Conservation (phyloP, 2,329 filamentous ascomycete genomes). For the Eutypella sp. region DNA sequence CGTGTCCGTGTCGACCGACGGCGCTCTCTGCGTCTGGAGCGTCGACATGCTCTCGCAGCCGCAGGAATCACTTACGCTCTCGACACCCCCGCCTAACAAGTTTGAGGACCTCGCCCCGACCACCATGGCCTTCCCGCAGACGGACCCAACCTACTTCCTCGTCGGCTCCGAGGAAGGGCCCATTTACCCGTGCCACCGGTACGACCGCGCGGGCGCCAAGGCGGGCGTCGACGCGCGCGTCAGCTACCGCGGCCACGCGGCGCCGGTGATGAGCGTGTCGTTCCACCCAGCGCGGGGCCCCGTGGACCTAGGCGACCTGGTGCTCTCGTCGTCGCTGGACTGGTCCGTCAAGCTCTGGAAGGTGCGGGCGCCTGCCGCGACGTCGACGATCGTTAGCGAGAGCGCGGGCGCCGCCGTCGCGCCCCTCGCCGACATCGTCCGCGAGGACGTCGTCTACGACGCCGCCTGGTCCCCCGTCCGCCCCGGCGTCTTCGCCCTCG, state of each 20-base stretch:
- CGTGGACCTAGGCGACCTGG: slow-evolving; percentile 88
- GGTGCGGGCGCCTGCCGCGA: slow-evolving; percentile 73
- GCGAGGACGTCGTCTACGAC: slow-evolving; percentile 96
- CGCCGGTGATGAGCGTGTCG: slow-evolving; percentile 91
- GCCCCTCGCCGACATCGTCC: slow-evolving; percentile 82
- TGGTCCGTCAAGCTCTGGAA: slow-evolving; percentile 99
- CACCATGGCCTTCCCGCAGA: slow-evolving; percentile 88
- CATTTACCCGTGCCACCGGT: slow-evolving; percentile 94
- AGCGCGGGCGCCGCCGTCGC: slow-evolving; percentile 48
- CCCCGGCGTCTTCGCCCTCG: slow-evolving; percentile 88
- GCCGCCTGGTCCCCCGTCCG: slow-evolving; percentile 92
- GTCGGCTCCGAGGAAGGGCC: slow-evolving; percentile 94
- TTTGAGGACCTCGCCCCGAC: slow-evolving; percentile 94
- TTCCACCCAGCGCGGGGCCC: slow-evolving; percentile 92
- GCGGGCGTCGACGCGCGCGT: slow-evolving; percentile 88
- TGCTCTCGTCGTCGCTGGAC: slow-evolving; percentile 87
- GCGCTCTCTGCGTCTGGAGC: slow-evolving; percentile 94
- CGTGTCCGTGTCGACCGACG: slow-evolving; percentile 93
- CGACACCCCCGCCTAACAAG: slow-evolving; percentile 78
- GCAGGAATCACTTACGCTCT: slow-evolving; percentile 86
- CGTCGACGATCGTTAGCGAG: slow-evolving; percentile 51
- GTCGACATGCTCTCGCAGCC: slow-evolving; percentile 97
- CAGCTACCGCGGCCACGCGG: slow-evolving; percentile 83
- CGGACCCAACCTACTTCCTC: slow-evolving; percentile 95
- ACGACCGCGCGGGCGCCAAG: slow-evolving; percentile 95